phyloP scores from a whole-genome alignment of 345 rosid species.

The Salix exigua region DNA sequence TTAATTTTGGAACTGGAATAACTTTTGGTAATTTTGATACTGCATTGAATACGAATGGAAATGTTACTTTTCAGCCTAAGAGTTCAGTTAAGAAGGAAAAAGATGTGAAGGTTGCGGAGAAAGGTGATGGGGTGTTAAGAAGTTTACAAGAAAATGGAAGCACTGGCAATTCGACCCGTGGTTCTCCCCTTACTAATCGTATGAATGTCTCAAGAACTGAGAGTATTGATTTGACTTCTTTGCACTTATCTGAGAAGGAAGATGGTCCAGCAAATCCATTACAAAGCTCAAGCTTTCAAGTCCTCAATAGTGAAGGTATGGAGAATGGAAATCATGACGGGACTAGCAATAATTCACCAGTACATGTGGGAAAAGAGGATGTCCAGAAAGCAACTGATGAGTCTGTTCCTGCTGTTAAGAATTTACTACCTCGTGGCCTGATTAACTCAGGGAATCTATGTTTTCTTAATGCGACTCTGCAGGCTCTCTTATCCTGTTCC shows the following conservation, averaged over 20 bases:
- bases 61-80: conserved; percentile 31
- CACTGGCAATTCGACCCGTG: conserved; percentile 15
- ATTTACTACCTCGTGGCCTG: conserved; percentile 71
- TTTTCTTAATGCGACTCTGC: conserved; percentile 87
- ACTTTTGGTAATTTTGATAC: conserved; percentile 38
- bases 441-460: conserved; percentile 83
- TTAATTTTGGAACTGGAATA: conserved; percentile 30
- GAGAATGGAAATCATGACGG: conserved; percentile 25
- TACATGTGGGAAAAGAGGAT: conserved; percentile 24
- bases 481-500: conserved; percentile 81
- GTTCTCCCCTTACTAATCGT: conserved; percentile 40
- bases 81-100: conserved; percentile 29
- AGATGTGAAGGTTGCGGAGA: conserved; percentile 18
- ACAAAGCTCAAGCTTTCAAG: conserved; percentile 44
- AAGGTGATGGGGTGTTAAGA: conserved; percentile 21
- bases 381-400: conserved; percentile 30
- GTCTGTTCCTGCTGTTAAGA: conserved; percentile 31
- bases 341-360: conserved; percentile 22
- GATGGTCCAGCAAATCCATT: conserved; percentile 30
- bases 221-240: conserved; percentile 27
- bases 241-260: conserved; percentile 38
- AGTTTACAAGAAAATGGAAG: conserved; percentile 45
- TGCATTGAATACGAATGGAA: conserved; percentile 31
- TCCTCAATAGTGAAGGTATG: conserved; percentile 37
- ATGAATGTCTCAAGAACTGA: conserved; percentile 34